Evolutionary conservation across 495 filamentous ascomycete species (phyloP), one percentile per base, ranked within the genome.

Genomic region (Aspergillus incahuasiensis): DNA sequence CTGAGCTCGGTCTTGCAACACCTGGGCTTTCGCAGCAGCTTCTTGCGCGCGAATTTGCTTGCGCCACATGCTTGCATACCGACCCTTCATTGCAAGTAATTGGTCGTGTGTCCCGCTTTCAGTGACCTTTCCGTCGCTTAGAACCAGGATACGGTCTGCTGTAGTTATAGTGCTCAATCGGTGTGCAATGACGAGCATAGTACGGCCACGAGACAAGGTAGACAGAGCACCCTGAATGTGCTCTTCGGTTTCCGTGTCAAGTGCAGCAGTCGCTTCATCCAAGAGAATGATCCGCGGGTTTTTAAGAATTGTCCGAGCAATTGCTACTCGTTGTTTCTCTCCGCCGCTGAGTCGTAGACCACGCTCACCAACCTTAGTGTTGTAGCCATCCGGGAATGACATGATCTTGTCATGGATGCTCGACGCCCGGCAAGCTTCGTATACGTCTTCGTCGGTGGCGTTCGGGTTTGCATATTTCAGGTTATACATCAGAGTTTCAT

Each of bases 401-500:
- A 95, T 67, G 63, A 98, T 98, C 67, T 92, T 92, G 52, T 98
- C 94, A 61, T 98, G 94, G 57, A 98, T 98, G 63, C 87, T 90
- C 28, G 94, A 94, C 1, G 92, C 90, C 43, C 86, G 80, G 66
- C 92, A 97, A 5, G 94, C 94, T n/a, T 85, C 85, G 59, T 82
- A 89, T 3, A 98, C 87, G 28, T 96, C 85, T 59, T 92, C 92
- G 56, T 97, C 88, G 0, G 88, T 87, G 13, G 87, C 92, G 32
- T 78, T 64, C 30, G 88, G 90, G 67, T 95, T 95, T 41, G 95
- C 95, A 66, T 98, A 98, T 70, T 86, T 89, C 52, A 98, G 74
- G 63, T 98, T 98, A 74, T 97, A 90, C 94, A 97, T 96, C 52
- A 98, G 69, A 0, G 88, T 88, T 70, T 97, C 94, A 67, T 98